Evolutionary conservation across 1,284 basidiomycete species (phyloP), one percentile per base, ranked within the genome.

Genomic region (Papiliotrema flavescens): DNA sequence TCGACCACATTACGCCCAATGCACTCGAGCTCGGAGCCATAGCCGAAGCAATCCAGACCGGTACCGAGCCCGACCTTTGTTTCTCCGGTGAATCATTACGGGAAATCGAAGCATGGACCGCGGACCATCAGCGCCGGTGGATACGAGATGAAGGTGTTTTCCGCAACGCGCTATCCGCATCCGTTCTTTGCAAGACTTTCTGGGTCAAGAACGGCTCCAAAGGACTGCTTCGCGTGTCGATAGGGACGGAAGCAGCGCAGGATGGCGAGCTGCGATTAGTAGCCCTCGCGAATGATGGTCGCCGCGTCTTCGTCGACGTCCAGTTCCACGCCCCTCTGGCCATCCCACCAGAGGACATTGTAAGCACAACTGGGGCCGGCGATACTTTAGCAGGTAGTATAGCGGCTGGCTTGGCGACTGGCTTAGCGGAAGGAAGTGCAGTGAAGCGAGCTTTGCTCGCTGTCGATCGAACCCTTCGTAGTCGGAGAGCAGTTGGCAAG

Each of bases 321-420:
- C n/a, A n/a, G n/a, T n/a, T n/a, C n/a, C n/a, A n/a, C n/a, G n/a
- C n/a, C n/a, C n/a, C n/a, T n/a, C n/a, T n/a, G n/a, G n/a, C n/a
- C n/a, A 70, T 86, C 8, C 64, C 77, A 2, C 67, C 71, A 13
- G 68, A 73, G n/a, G 70, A 76, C 39, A 69, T 85, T 9, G 76
- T 85, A 8, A 92, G 86, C 63, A 89, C 90, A 11, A 96, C 92
- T 0, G 93, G 93, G 2, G 92, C 90, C 1, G 93, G 93, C 0
- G 92, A 97, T 74, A 86, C 89, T 2, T 82, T 94, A 20, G 90
- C 89, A 3, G 91, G 90, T 8, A 82, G 85, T 0, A 67, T 93
- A 20, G 73, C 79, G 17, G 69, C 76, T 14, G 71, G 72, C 1
- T 53, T 77, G 7, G n/a, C n/a, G n/a, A n/a, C n/a, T n/a, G n/a